A percentile compares a stretch with the other conserved stretches of the same genome.
Evolutionary conservation across 192 early-diverging fungal genomes (phyloP).

Genomic region (Coemansia sp.): DNA sequence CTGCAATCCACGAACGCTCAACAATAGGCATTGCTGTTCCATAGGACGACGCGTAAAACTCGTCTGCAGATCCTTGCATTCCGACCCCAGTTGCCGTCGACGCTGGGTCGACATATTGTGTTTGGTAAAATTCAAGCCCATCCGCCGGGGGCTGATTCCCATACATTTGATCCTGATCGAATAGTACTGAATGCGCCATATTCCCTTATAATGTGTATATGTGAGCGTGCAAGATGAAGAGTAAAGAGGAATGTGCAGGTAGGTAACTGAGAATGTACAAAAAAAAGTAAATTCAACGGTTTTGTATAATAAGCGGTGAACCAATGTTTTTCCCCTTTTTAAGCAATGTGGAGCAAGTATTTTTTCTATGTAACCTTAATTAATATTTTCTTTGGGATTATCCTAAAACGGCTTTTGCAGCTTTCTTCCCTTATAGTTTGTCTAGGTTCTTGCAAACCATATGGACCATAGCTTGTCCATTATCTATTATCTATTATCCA

Average conservation of each 20-base stretch:
- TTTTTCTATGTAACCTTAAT: no score
- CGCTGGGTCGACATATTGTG: conserved; percentile 47
- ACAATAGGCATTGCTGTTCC: conserved; percentile 51
- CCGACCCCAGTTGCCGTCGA: conserved; percentile 24
- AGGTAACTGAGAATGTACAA: not conserved
- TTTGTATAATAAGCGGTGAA: no score
- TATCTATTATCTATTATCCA: no score
- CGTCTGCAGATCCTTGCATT: conserved; percentile 41
- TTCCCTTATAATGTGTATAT: not conserved
- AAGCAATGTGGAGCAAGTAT: no score
- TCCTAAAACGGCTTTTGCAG: no score
- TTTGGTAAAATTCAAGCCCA: conserved; percentile 53
- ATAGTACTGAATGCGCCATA: conserved; percentile 56
- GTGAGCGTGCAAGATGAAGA: not conserved
- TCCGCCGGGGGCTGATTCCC: conserved; percentile 22
- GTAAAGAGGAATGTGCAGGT: not conserved
- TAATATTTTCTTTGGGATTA: no score
- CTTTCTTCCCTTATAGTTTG: no score
- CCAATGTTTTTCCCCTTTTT: no score
- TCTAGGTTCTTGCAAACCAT: no score
- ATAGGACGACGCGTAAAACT: conserved; percentile 53
- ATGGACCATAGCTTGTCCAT: no score
- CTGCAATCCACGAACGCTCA: conserved; percentile 57
- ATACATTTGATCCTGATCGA: conserved; percentile 49
- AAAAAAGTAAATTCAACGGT: not conserved